phyloP scores from a whole-genome alignment of 441 rosid genomes.

The Arabidopsis hybrid region DNA sequence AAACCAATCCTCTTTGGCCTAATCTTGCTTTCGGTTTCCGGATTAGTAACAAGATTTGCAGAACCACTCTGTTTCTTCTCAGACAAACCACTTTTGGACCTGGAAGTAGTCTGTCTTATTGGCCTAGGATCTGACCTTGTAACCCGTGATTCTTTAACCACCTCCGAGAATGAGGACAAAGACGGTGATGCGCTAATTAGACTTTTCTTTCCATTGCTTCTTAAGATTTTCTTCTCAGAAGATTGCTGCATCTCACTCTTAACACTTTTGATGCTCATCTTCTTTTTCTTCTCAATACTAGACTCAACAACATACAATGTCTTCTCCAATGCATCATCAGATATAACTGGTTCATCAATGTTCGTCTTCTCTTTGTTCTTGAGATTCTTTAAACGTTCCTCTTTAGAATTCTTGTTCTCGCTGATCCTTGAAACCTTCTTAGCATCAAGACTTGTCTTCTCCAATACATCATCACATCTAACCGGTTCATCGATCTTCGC shows the following conservation, averaged over 20 bases:
- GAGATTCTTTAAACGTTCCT: background rate
- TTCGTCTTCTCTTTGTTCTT: conserved; percentile 9
- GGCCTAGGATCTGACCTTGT: conserved; percentile 35
- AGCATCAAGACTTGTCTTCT: conserved; percentile 27
- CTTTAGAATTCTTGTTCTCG: conserved; percentile 4
- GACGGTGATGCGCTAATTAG: conserved; percentile 26
- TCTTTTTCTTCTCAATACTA: conserved; percentile 29
- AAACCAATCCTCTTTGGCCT: conserved; percentile 33
- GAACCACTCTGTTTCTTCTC: conserved; percentile 37
- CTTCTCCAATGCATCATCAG: conserved; percentile 37
- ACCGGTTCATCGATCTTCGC: background rate
- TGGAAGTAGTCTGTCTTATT: conserved; percentile 28
- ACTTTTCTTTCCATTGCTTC: conserved; percentile 22
- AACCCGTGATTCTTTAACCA: conserved; percentile 4
- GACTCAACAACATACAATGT: conserved; percentile 41
- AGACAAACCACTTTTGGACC: conserved; percentile 29
- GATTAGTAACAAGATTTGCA: conserved; percentile 20
- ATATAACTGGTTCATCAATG: background rate
- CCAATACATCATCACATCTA: conserved; percentile 7
- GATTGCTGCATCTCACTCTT: conserved; percentile 37
- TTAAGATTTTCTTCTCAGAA: conserved; percentile 39
- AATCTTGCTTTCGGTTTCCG: conserved; percentile 34
- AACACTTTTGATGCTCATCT: conserved; percentile 36
- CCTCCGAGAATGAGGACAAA: conserved; percentile 25
- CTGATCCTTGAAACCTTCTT: conserved; percentile 20